Conservation (phyloP, 305 asterid genomes). For the Fraxinus floribunda region DNA sequence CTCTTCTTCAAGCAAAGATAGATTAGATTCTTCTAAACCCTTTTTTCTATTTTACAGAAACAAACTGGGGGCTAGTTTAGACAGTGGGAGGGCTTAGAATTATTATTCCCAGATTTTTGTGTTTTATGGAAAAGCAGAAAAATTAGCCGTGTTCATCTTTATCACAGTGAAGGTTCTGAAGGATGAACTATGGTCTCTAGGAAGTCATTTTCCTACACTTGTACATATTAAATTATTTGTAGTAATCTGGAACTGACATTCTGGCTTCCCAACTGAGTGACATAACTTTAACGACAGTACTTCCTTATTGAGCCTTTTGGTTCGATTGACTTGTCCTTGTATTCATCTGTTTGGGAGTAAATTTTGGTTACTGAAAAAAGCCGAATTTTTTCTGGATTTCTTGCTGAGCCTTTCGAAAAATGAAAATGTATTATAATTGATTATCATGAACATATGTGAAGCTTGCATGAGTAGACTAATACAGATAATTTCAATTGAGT, state of each 20-base stretch:
- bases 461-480: not conserved
- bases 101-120: not conserved
- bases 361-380: not conserved
- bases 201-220: not conserved
- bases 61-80: not conserved
- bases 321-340: not conserved
- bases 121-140: not conserved
- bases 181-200: not conserved
- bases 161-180: too few relatives aligned
- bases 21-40: not conserved
- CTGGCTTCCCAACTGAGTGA: not conserved
- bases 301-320: not conserved
- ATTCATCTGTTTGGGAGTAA: not conserved
- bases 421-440: not conserved
- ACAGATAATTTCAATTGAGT: not conserved
- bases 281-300: not conserved
- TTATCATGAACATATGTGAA: not conserved
- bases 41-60: not conserved
- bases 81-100: not conserved
- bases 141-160: not conserved
- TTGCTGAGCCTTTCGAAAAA: conserved; percentile 2
- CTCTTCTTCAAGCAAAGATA: not conserved
- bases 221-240: not conserved
- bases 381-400: not conserved
- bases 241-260: not conserved